phyloP scores from a whole-genome alignment of 2,329 filamentous ascomycete species.

The Tympanopsis confertula region DNA sequence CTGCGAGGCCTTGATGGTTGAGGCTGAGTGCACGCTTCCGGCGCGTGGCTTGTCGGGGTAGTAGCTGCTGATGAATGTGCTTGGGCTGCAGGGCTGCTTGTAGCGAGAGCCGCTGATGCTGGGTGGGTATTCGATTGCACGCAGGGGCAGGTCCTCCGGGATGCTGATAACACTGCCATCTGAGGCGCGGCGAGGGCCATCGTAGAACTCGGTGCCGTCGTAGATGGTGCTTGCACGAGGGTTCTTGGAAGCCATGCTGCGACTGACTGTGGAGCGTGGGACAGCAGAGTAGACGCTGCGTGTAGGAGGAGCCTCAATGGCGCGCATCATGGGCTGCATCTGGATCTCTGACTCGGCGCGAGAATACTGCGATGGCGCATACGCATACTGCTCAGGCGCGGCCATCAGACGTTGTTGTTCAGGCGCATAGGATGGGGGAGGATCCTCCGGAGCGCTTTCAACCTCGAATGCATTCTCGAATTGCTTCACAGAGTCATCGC shows the following conservation, averaged over 20 bases:
- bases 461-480: no score
- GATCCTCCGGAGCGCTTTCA: not conserved
- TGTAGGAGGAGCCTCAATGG: not conserved
- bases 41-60: not conserved
- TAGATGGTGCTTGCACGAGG: slow-evolving; percentile 1
- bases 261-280: not conserved
- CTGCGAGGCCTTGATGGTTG: not conserved
- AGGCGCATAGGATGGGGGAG: not conserved
- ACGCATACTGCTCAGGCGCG: not conserved
- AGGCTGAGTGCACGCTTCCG: not conserved
- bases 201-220: not conserved
- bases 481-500: not conserved
- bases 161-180: not conserved
- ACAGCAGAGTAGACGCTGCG: not conserved
- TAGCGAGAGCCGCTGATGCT: not conserved
- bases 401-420: not conserved
- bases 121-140: not conserved
- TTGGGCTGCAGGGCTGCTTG: not conserved
- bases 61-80: not conserved
- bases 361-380: not conserved
- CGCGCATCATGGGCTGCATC: not conserved
- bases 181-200: not conserved
- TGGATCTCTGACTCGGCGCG: not conserved
- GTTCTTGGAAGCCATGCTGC: not conserved
- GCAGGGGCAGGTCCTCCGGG: not conserved